Conservation (phyloP, 1,284 basidiomycete genomes). For the Exobasidium cylindrosporum region DNA sequence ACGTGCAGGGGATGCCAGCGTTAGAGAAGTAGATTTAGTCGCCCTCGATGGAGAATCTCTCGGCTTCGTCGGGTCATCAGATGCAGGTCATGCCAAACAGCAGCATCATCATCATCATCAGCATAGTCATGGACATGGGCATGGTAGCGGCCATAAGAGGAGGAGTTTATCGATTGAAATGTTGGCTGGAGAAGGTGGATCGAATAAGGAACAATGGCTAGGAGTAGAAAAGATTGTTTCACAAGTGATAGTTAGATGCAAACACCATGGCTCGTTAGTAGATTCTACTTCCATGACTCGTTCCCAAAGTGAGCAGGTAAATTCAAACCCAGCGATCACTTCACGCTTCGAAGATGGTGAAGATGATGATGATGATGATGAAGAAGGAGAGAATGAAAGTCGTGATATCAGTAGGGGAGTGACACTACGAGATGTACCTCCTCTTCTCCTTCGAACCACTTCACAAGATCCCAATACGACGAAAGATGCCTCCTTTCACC, state of each 20-base stretch:
- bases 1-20: constrained; percentile 33
- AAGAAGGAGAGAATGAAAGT: neutral
- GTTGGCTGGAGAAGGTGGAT: neutral
- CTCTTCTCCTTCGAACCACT: neutral
- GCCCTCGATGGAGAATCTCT: constrained; percentile 25
- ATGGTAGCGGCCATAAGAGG: neutral
- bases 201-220: neutral
- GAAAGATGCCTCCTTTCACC: no score
- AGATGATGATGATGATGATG: constrained; percentile 1
- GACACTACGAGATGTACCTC: neutral
- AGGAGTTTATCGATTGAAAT: neutral
- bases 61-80: no score
- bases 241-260: neutral
- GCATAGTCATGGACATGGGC: neutral
- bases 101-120: neutral
- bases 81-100: neutral
- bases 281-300: neutral
- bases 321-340: no score
- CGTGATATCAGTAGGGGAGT: neutral
- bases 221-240: neutral
- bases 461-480: neutral
- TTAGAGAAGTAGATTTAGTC: constrained; percentile 37
- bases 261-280: neutral
- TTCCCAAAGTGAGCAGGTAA: neutral
- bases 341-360: neutral